Evolutionary conservation across 352 stramenopile species (phyloP).

Genomic region (Albugo candida): DNA sequence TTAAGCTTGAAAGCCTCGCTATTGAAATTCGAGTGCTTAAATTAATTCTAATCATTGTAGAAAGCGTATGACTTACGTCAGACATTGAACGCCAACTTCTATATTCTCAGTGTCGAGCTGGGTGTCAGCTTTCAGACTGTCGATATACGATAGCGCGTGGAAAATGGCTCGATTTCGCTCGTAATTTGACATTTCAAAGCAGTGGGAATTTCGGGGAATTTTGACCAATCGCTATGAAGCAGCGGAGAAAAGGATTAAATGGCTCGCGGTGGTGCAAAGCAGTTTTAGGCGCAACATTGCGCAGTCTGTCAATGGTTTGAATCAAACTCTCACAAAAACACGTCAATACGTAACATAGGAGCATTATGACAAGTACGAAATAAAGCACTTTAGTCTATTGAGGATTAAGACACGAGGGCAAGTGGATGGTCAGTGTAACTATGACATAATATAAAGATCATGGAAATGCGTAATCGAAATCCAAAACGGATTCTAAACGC

Average conservation of each 20-base stretch:
- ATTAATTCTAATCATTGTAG: background rate
- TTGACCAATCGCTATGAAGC: background rate
- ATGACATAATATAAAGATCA: slow-evolving; percentile 48
- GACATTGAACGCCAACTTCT: slow-evolving; percentile 38
- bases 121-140: slow-evolving; percentile 33
- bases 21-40: background rate
- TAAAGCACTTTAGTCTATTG: too few relatives aligned
- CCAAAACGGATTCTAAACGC: slow-evolving; percentile 10
- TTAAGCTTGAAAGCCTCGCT: slow-evolving; percentile 60
- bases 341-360: too few relatives aligned
- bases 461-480: slow-evolving; percentile 6
- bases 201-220: too few relatives aligned
- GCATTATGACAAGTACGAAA: too few relatives aligned
- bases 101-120: slow-evolving; percentile 37
- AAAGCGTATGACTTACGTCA: slow-evolving; percentile 17
- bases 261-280: too few relatives aligned
- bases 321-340: too few relatives aligned
- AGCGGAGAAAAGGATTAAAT: too few relatives aligned
- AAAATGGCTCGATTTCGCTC: slow-evolving; percentile 32
- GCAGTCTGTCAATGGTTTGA: too few relatives aligned
- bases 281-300: too few relatives aligned
- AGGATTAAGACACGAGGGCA: too few relatives aligned
- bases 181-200: background rate
- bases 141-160: slow-evolving; percentile 51
- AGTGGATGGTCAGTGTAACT: slow-evolving; percentile 52